Base-by-base conservation (phyloP, 2,329 filamentous ascomycete species). In the Sordariomycetes sp. region DNA sequence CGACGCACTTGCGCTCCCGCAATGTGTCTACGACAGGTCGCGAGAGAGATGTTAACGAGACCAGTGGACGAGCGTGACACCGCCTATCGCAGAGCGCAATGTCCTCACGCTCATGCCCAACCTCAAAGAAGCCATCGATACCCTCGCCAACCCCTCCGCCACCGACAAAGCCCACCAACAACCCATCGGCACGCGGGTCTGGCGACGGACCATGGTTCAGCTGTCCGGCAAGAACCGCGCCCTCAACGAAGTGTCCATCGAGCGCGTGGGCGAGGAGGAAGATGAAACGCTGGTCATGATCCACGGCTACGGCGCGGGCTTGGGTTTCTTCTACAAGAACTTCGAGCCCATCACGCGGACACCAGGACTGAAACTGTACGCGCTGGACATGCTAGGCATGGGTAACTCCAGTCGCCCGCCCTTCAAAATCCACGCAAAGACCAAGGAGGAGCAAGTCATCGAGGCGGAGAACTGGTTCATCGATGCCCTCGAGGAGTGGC, bases 311-410 rank as follows among this genome's bases (percentile, higher is more conserved):
- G 92, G 92, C 30, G 92, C 92, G 3, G 92, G 92, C 1, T 70
- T 98, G 1, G 92, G 90, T 16, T 96, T 98, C 61, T 98, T 94
- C 68, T 98, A 95, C 69, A 90, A 92, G 62, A 98, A 98, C 55
- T 94, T 94, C 40, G 92, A 98, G 57, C 78, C 81, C 6, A 63
- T 98, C 21, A 88, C 82, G 30, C 78, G 88, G 14, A 63, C 78
- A 2, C 67, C 72, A 19, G 87, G 88, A 19, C 93, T 92, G 79
- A 88, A 86, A 49, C 63, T 98, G 14, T 96, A 92, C 53, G 86
- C 90, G 1, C 66, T 98, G n/a, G 90, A 98, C 50, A 77, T 96
- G 70, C 70, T 95, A 12, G 90, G 90, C 38, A 95, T 95, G 85
- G 90, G 90, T 38, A 81, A 93, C 49, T 93, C 85, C 37, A 81